Conservation (phyloP, 768 basidiomycete species). For the Rhizopogon vinicolor region DNA sequence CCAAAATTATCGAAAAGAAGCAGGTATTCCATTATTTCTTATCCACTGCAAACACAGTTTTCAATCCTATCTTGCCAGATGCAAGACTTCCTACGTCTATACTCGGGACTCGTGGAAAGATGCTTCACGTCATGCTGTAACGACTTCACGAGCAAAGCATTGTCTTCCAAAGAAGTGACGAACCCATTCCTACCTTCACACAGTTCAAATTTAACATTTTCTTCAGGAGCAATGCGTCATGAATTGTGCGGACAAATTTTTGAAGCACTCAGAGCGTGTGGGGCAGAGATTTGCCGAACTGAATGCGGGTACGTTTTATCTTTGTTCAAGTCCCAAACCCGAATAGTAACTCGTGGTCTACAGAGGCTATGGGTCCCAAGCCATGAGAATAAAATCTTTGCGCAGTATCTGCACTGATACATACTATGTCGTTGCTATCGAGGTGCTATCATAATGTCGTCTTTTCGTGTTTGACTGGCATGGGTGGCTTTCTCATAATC, state of each 20-base stretch:
- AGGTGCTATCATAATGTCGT: constrained; percentile 6
- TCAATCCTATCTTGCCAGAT: constrained; percentile 50
- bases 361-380: constrained; percentile 29
- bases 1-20: constrained; percentile 90
- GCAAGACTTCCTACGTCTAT: constrained; percentile 97
- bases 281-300: constrained; percentile 89
- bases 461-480: background rate
- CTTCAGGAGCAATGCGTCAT: constrained; percentile 82
- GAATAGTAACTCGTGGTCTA: background rate
- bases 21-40: constrained; percentile 52
- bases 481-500: background rate
- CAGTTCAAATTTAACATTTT: constrained; percentile 6
- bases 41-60: background rate
- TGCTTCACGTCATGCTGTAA: constrained; percentile 95
- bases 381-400: constrained; percentile 13
- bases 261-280: constrained; percentile 93
- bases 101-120: constrained; percentile 90
- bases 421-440: constrained; percentile 5
- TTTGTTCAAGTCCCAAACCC: background rate
- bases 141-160: constrained; percentile 93
- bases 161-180: constrained; percentile 87
- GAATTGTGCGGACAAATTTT: constrained; percentile 96
- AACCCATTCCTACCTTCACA: background rate
- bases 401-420: constrained; percentile 3
- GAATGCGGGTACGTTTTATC: constrained; percentile 70